Percentiles rank a stretch among this genome's conserved stretches.
phyloP scores from a whole-genome alignment of 371 early-diverging fungal species.

The Apophysomyces elegans region DNA sequence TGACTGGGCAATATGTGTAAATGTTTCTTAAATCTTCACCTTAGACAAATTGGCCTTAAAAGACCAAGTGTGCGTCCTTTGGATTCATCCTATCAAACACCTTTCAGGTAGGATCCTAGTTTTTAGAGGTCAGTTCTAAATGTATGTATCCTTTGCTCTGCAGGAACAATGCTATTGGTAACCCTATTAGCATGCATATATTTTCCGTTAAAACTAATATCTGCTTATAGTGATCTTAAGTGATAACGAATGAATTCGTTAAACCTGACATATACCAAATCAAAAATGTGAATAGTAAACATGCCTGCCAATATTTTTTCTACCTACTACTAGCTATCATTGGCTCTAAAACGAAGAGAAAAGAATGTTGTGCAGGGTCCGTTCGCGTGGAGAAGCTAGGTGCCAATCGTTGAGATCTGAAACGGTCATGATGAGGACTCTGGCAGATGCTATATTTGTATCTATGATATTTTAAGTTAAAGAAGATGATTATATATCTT shows the following conservation, averaged over 20 bases:
- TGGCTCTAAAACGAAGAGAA: not conserved
- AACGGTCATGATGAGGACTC: too few species aligned
- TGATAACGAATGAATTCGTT: not conserved
- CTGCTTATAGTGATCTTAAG: not conserved
- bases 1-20: not conserved
- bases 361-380: too few species aligned
- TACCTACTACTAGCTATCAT: too few species aligned
- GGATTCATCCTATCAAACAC: not conserved
- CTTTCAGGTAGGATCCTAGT: not conserved
- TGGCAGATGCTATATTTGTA: too few species aligned
- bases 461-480: too few species aligned
- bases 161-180: not conserved
- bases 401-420: too few species aligned
- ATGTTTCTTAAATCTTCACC: not conserved
- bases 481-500: too few species aligned
- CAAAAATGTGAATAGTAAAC: slow-evolving; percentile 2
- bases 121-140: not conserved
- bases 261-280: not conserved
- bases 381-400: too few species aligned
- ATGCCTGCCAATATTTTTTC: not conserved
- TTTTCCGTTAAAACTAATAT: not conserved
- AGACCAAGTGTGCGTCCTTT: slow-evolving; percentile 3
- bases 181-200: not conserved
- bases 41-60: not conserved
- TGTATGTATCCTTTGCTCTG: not conserved